Evolutionary conservation across 2,329 filamentous ascomycete species (phyloP), one percentile per base, ranked within the genome.

Genomic region (Scopulariopsis brevicaulis): DNA sequence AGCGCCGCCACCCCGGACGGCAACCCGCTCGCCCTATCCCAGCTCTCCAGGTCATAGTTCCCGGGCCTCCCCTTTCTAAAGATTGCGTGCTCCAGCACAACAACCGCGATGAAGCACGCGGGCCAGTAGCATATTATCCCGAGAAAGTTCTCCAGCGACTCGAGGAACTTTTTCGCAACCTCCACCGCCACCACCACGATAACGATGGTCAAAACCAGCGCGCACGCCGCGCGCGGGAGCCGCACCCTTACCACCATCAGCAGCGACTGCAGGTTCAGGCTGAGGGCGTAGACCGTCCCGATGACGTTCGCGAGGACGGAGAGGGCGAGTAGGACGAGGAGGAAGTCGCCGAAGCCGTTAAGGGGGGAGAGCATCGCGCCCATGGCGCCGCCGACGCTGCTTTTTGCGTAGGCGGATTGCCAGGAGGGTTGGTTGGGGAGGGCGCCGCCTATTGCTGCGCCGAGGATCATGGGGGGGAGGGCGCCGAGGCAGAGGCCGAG

Each of bases 81-180:
- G 6, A 75, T 63, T 15, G 73, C 65, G 56, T 76, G 68, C 64
- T 78, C 76, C 22, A 68, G 63, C n/a, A 75, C 59, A 1, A 77
- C 60, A 1, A 76, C 69, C 8, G 70, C 69, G 22, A 71, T 63
- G 58, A 76, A 77, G 25, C 71, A 72, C 0, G 72, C 72, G 8
- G 67, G 69, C 74, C 75, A 77, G 64, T 77, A 77, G 25, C 71
- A 73, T 46, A 77, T 76, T 35, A 77, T 63, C 1, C 69, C 68
- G 11, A 77, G 64, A 52, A 77, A 76, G 62, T 77, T 75, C 57
- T 75, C 69, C 14, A 77, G 69, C 28, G 68, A 74, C 53, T 66
- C 60, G 55, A 74, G 72, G 59, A 76, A 75, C 46, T 72, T 64
- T 28, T 62, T 64, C 22, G 74, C 69, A 2, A 73, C 74, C 11